phyloP scores from a whole-genome alignment of 169 alveolate genomes.

The Plasmodium falciparum region DNA sequence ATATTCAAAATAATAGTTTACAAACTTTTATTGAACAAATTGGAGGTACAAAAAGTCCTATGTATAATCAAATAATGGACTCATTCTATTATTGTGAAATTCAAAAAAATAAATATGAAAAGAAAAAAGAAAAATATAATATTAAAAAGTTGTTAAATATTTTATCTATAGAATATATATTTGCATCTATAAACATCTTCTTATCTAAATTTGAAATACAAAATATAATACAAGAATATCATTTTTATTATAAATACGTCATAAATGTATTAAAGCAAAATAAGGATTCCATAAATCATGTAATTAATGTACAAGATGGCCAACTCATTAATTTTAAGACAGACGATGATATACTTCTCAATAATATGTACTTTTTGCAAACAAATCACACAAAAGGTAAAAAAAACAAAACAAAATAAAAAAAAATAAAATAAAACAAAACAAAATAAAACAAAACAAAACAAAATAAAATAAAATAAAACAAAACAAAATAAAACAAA shows the following conservation, averaged over 20 bases:
- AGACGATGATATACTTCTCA: constrained; percentile 47
- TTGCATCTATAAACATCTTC: constrained; percentile 71
- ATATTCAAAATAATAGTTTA: constrained; percentile 52
- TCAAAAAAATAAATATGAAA: constrained; percentile 62
- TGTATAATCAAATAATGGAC: constrained; percentile 59
- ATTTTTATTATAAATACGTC: constrained; percentile 74
- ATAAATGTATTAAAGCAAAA: constrained; percentile 1
- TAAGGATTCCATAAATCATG: neutral
- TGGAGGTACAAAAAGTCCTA: constrained; percentile 49
- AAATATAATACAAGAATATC: constrained; percentile 75
- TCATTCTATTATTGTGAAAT: constrained; percentile 76
- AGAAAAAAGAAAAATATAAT: constrained; percentile 62
- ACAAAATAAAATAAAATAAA: no score
- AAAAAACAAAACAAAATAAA: no score
- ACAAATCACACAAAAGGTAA: constrained; percentile 4
- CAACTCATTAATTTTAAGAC: constrained; percentile 50
- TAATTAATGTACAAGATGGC: constrained; percentile 14
- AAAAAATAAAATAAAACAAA: no score
- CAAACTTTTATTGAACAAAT: constrained; percentile 65
- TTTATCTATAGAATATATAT: constrained; percentile 70
- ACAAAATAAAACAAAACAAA: no score
- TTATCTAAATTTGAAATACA: constrained; percentile 75
- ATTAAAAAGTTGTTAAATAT: constrained; percentile 58
- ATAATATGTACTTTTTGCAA: constrained; percentile 30
- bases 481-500: no score